phyloP scores from a whole-genome alignment of 2,329 filamentous ascomycete genomes.

The Colletotrichum echinochloae region DNA sequence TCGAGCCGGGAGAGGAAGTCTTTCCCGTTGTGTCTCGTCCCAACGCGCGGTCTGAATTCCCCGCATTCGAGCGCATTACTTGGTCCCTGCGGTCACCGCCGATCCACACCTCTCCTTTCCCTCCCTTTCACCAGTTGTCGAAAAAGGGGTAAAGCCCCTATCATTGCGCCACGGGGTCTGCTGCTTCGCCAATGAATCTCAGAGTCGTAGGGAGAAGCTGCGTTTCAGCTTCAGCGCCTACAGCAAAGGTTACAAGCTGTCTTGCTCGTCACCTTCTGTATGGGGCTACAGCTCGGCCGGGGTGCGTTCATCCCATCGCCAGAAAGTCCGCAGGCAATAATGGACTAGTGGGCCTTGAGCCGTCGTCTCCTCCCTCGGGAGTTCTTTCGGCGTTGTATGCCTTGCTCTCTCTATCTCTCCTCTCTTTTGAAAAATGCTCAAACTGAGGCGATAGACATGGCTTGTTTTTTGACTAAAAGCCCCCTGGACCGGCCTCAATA shows the following conservation, averaged over 20 bases:
- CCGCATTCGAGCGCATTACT: slow-evolving; percentile 13
- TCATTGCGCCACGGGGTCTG: slow-evolving; percentile 19
- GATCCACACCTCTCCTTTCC: slow-evolving; percentile 23
- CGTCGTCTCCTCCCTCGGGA: neutral
- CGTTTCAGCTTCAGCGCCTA: slow-evolving; percentile 8
- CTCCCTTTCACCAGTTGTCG: slow-evolving; percentile 29
- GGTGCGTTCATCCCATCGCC: slow-evolving; percentile 16
- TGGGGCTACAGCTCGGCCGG: slow-evolving; percentile 15
- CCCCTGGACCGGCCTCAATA: too few relatives aligned
- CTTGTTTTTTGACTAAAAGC: neutral
- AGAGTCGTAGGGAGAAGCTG: neutral
- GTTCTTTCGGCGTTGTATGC: neutral
- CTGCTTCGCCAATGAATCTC: neutral
- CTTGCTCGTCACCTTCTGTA: slow-evolving; percentile 21
- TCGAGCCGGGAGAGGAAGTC: slow-evolving; percentile 27
- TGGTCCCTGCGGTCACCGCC: slow-evolving; percentile 29
- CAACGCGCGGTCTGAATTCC: slow-evolving; percentile 10
- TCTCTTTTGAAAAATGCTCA: neutral
- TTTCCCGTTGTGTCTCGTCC: slow-evolving; percentile 28
- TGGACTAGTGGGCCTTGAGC: neutral
- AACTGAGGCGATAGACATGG: too few relatives aligned
- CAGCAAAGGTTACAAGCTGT: neutral
- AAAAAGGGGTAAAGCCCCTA: slow-evolving; percentile 34
- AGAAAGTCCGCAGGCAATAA: slow-evolving; percentile 1
- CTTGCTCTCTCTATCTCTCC: neutral